Percentiles rank a stretch among this genome's conserved stretches.
phyloP scores from a whole-genome alignment of 2,329 filamentous ascomycete species.

The Periconia sp. region DNA sequence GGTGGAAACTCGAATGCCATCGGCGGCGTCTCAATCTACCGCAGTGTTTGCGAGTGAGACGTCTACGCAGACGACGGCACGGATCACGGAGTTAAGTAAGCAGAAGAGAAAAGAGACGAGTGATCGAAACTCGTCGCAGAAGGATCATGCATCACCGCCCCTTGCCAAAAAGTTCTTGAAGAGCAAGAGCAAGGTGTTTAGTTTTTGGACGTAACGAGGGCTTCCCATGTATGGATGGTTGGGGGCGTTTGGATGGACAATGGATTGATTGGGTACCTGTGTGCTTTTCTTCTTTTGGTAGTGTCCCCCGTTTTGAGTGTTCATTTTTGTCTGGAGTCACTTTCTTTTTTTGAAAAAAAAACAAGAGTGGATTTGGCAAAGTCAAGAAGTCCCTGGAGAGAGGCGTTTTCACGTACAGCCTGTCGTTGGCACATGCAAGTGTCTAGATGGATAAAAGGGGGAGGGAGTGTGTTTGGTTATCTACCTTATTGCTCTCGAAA shows the following conservation, averaged over 20 bases:
- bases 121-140: conserved; percentile 10
- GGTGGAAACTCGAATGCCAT: conserved; percentile 17
- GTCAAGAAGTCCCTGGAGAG: too few species aligned
- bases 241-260: conserved; percentile 11
- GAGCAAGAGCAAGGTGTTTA: conserved; percentile 40
- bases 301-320: too few species aligned
- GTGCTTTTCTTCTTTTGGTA: not conserved
- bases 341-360: not conserved
- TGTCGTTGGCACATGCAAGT: too few species aligned
- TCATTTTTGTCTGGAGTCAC: not conserved
- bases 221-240: not conserved
- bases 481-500: too few species aligned
- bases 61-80: conserved; percentile 4
- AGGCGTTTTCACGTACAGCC: too few species aligned
- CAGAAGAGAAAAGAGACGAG: conserved; percentile 16
- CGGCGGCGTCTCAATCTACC: conserved; percentile 23
- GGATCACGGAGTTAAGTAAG: conserved; percentile 17
- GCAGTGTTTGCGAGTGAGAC: conserved; percentile 15
- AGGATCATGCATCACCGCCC: conserved; percentile 11
- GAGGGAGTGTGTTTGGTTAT: too few species aligned
- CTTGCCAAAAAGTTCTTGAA: conserved; percentile 32
- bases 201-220: conserved; percentile 33
- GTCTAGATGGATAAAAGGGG: too few species aligned
- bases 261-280: not conserved
- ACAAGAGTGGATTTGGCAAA: not conserved